Base-by-base conservation (phyloP, 164 flowering plant species). In the Vitis riparia region DNA sequence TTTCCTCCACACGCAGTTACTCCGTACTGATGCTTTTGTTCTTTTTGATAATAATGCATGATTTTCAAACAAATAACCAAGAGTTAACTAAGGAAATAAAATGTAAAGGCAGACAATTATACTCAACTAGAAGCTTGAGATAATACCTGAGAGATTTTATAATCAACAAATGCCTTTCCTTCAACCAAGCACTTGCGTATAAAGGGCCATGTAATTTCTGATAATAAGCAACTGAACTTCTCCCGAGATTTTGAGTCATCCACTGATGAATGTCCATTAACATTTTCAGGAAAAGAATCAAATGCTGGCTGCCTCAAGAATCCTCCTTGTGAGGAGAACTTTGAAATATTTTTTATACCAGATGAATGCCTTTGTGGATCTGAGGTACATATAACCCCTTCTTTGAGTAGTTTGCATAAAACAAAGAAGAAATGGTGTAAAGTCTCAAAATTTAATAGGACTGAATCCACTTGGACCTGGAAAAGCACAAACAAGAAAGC, bases 401-500 rank as follows among this genome's bases (percentile, higher is more conserved):
- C 95, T 79, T 83, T 79, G 27, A 92, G 81, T 70, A 94, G 71
- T 74, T 92, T 94, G 73, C 83, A 77, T 1, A 90, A 68, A 64
- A 92, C 77, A 73, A 94, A 94, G 82, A 92, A 89, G 71, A 89
- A 84, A 81, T 92, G 92, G 60, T 94, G 97, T 64, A 91, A 75
- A 68, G 68, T 73, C 65, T 82, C 89, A 75, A 91, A 94, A 64
- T 85, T 89, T 59, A 73, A 68, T 65, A 85, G 48, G 64, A 82
- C 86, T 13, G 77, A 80, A 73, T 87, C 97, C 81, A 91, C 66
- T 67, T 77, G 91, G 51, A 92, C 91, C 97, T 94, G 86, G 55
- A 76, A 69, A 75, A 60, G 14, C 13, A 19, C 53, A 72, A 62
- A 72, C 17, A 62, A 37, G 10, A 13, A 14, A 67, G 59, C 49